Conservation (phyloP, 495 filamentous ascomycete genomes). For the Daldinia loculata region DNA sequence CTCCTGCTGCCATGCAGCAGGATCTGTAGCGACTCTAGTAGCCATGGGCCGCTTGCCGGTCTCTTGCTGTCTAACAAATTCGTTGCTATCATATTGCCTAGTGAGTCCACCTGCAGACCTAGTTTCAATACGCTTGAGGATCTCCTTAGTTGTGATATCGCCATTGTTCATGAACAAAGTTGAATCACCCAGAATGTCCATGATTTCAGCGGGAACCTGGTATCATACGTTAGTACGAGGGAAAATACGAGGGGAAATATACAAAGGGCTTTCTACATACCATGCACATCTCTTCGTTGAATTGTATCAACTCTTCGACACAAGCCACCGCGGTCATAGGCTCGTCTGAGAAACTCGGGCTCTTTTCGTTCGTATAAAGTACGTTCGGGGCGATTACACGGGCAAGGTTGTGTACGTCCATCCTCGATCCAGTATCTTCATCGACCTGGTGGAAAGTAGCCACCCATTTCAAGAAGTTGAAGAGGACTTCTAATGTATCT, state of each 20-base stretch:
- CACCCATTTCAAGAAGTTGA: constrained; percentile 97
- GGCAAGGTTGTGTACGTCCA: constrained; percentile 98
- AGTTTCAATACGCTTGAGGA: constrained; percentile 86
- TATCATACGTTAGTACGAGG: constrained; percentile 34
- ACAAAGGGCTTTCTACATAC: constrained; percentile 62
- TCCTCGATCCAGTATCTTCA: constrained; percentile 91
- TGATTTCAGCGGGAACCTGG: constrained; percentile 91
- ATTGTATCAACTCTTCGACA: constrained; percentile 86
- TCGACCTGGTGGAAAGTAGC: constrained; percentile 97
- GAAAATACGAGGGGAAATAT: neutral
- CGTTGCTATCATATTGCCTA: constrained; percentile 65
- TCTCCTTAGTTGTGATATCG: constrained; percentile 96
- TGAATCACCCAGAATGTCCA: constrained; percentile 83
- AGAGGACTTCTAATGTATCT: constrained; percentile 93
- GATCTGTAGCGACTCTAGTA: constrained; percentile 78
- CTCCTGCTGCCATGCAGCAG: constrained; percentile 80
- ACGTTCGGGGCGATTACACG: constrained; percentile 99
- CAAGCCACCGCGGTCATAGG: constrained; percentile 94
- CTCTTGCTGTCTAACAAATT: constrained; percentile 61
- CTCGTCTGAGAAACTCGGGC: constrained; percentile 73
- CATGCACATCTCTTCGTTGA: constrained; percentile 95
- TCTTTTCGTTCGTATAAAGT: constrained; percentile 75
- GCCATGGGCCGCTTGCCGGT: constrained; percentile 54
- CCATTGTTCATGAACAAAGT: constrained; percentile 79
- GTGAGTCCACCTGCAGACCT: constrained; percentile 68